A percentile compares a stretch with the other conserved stretches of the same genome.
phyloP scores from a whole-genome alignment of 176 grass and related monocot species.

The Echinochloa phyllopogon region DNA sequence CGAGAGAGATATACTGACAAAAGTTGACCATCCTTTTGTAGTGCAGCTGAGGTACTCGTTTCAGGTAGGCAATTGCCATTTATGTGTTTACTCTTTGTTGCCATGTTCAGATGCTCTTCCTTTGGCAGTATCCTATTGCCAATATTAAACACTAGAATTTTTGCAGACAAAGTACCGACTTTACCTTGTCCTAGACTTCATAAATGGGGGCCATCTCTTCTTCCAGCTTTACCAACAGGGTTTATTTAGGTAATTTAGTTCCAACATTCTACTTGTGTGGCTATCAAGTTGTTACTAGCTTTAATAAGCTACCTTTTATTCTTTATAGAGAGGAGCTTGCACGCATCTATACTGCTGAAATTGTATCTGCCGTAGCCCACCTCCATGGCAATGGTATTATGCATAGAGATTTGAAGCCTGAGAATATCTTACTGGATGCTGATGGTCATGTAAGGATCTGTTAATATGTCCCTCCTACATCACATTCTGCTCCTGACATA shows the following conservation, averaged over 20 bases:
- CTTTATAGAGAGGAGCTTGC: conserved; percentile 86
- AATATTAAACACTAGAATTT: conserved; percentile 36
- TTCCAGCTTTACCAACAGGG: conserved; percentile 99
- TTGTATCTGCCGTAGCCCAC: conserved; percentile 87
- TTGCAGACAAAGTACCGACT: conserved; percentile 92
- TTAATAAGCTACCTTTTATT: conserved; percentile 32
- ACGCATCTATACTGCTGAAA: conserved; percentile 85
- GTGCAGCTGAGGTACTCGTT: conserved; percentile 98
- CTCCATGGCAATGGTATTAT: conserved; percentile 96
- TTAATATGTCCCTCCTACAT: neutral
- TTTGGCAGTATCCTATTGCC: conserved; percentile 13
- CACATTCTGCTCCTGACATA: neutral
- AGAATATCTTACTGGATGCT: conserved; percentile 94
- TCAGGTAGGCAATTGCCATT: conserved; percentile 63
- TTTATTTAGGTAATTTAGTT: conserved; percentile 80
- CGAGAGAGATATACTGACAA: conserved; percentile 98
- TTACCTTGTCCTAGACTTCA: conserved; percentile 94
- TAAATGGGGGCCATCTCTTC: conserved; percentile 98
- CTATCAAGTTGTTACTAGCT: conserved; percentile 23
- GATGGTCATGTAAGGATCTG: conserved; percentile 83
- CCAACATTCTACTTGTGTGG: conserved; percentile 15
- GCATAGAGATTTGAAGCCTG: conserved; percentile 99
- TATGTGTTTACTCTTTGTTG: conserved; percentile 16
- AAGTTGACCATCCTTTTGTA: conserved; percentile 95
- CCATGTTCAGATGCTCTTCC: conserved; percentile 25